These are phyloP conservation scores for Arachnopeziza araneosa DNA, from an alignment of 2,329 filamentous ascomycete species.

Conservation along the genomic window DNA sequence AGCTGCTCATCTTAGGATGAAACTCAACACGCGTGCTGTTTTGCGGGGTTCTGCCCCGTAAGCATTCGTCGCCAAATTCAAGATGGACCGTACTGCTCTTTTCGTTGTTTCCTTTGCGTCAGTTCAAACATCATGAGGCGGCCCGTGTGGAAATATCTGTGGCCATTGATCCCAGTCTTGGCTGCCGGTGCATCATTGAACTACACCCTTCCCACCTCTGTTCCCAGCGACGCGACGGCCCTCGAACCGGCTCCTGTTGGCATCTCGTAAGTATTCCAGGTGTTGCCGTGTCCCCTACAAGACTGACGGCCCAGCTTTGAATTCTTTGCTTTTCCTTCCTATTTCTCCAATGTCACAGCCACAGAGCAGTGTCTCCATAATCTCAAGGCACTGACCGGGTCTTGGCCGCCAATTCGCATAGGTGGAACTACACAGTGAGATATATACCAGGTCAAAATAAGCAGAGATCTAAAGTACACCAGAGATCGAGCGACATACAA, in stretches of 20 bases:
- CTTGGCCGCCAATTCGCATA: constrained; percentile 49
- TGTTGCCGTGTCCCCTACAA: not conserved
- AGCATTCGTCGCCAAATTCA: too few relatives aligned
- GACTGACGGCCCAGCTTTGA: constrained; percentile 33
- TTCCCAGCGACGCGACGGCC: constrained; percentile 15
- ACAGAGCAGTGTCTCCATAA: constrained; percentile 48
- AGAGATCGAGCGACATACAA: constrained; percentile 49
- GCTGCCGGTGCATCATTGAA: constrained; percentile 9
- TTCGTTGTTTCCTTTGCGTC: not conserved
- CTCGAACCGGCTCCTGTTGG: constrained; percentile 40
- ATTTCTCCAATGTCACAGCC: constrained; percentile 45
- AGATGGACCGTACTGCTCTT: not conserved
- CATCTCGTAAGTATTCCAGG: constrained; percentile 35
- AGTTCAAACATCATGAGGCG: not conserved
- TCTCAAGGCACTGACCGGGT: constrained; percentile 43
- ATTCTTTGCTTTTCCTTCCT: constrained; percentile 51
- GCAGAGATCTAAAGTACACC: not conserved
- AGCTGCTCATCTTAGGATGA: not conserved
- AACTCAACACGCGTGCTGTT: not conserved
- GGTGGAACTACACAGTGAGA: constrained; percentile 51
- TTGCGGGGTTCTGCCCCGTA: not conserved
- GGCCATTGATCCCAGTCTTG: constrained; percentile 11
- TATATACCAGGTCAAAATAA: not conserved
- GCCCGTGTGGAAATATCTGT: not conserved
- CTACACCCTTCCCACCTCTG: constrained; percentile 21